Evolutionary conservation across 805 yeast species (phyloP).

Genomic region (Candida insectorum): DNA sequence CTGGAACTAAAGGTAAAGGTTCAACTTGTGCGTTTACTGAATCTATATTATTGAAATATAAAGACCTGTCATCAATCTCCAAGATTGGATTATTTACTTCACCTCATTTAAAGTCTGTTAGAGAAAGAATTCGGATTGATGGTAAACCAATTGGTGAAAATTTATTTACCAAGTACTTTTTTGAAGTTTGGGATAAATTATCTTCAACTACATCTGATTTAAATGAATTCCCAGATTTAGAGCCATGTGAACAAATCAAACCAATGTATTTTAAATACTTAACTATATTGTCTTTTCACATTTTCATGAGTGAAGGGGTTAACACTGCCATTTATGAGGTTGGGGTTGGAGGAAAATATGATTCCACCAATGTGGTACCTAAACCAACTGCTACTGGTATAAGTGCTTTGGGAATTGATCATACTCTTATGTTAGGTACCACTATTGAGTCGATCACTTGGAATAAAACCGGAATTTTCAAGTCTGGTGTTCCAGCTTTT

Average conservation of each 20-base stretch:
- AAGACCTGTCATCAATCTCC: conserved; percentile 24
- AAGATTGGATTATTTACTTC: conserved; percentile 93
- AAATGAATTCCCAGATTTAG: conserved; percentile 55
- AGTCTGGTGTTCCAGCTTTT: conserved; percentile 61
- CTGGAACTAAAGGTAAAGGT: conserved; percentile 99
- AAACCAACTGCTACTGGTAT: conserved; percentile 85
- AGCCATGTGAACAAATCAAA: conserved; percentile 66
- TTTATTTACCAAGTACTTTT: conserved; percentile 82
- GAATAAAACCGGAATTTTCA: conserved; percentile 95
- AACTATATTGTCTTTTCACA: conserved; percentile 87
- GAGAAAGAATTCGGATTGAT: conserved; percentile 86
- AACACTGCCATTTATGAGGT: conserved; percentile 95
- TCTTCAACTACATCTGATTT: conserved; percentile 55
- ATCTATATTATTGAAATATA: conserved; percentile 69
- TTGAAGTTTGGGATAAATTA: conserved; percentile 88
- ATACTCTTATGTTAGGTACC: conserved; percentile 78
- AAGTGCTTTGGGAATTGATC: conserved; percentile 87
- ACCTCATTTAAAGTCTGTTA: conserved; percentile 89
- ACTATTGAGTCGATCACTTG: conserved; percentile 89
- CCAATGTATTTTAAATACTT: conserved; percentile 93
- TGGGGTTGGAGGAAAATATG: conserved; percentile 97
- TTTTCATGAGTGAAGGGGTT: conserved; percentile 83
- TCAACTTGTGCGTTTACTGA: conserved; percentile 94
- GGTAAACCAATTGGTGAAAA: conserved; percentile 82
- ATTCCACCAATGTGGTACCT: conserved; percentile 86